Conservation (phyloP, 2,329 filamentous ascomycete genomes). For the Pestalotiopsis sp. region DNA sequence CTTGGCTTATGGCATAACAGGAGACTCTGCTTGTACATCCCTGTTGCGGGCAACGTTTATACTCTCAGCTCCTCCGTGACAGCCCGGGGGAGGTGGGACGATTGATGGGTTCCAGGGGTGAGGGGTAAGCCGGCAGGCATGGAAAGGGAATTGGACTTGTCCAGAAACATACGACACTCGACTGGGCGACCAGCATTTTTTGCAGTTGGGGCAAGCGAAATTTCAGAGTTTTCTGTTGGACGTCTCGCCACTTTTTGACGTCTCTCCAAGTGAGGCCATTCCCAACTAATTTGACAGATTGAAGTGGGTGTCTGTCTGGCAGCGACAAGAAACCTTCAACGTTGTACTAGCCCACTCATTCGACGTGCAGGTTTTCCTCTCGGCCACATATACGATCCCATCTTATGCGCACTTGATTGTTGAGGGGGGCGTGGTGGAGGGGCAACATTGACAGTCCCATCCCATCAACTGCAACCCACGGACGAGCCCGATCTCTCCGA, state of each 20-base stretch:
- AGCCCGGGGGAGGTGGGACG: background rate
- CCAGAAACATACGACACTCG: background rate
- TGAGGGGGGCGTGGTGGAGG: background rate
- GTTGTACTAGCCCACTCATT: slow-evolving; percentile 1
- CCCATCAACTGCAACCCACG: background rate
- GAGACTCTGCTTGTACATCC: background rate
- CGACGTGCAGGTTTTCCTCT: background rate
- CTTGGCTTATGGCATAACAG: background rate
- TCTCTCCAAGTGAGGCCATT: background rate
- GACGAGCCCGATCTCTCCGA: background rate
- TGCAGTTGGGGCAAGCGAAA: background rate
- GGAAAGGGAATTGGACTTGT: background rate
- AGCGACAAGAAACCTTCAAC: background rate
- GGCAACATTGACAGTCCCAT: background rate
- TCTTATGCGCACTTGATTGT: background rate
- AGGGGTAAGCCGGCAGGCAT: background rate
- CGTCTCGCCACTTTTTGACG: background rate
- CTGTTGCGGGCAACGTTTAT: background rate
- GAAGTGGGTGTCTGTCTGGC: background rate
- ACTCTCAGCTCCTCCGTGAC: background rate
- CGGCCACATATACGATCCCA: background rate
- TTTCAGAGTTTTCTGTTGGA: background rate
- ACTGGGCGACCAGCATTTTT: background rate
- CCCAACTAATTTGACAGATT: background rate
- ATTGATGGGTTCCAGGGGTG: background rate